Base-by-base conservation (phyloP, 2,329 filamentous ascomycete species). In the Pestalotiopsis sp. region DNA sequence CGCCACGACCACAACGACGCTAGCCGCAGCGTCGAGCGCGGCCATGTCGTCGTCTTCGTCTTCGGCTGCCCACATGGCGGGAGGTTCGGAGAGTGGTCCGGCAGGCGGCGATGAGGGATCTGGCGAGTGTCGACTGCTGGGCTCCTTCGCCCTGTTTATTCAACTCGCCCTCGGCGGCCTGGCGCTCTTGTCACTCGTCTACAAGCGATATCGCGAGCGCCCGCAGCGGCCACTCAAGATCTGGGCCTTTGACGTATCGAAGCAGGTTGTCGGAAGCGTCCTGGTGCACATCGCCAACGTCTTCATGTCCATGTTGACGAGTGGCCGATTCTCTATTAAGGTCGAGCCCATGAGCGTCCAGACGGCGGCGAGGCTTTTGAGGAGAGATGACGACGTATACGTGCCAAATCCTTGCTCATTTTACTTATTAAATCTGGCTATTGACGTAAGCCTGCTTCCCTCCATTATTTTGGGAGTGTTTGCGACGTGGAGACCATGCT, bases 231-330 rank as follows among this genome's bases (percentile, higher is more conserved):
- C 95, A 1, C 78, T 98, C 77, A 97, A 97, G 86, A 94, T 99
- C 73, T 99, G 96, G 95, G 95, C 93, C 80, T 99, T 98, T 80
- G 96, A 99, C 78, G 96, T 91, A 27, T 97, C 94, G 39, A 99
- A 99, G 84, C 96, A 99, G 84, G 94, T 99, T 66, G 93, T 98
- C 76, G 96, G 96, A 25, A 97, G 94, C 38, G 91, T 94, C 60
- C 86, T 99, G 79, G 90, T 98, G 41, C 96, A 99, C 82, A 86
- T 95, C 59, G 93, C 95, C 73, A 99, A 99, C 78, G 87, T 99
- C 66, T 90, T 97, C 80, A 97, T 99, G 92, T 97, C 94, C 61
- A 94, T 98, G 93, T 87, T 99, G 73, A 97, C 94, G 1, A 95
- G 93, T 67, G 95, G 94, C 3, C 90, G 93, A 75, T 92, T 98